These are phyloP conservation scores for Myxozyma vanderwaltii DNA, from an alignment of 805 yeast species.

Conservation along the genomic window DNA sequence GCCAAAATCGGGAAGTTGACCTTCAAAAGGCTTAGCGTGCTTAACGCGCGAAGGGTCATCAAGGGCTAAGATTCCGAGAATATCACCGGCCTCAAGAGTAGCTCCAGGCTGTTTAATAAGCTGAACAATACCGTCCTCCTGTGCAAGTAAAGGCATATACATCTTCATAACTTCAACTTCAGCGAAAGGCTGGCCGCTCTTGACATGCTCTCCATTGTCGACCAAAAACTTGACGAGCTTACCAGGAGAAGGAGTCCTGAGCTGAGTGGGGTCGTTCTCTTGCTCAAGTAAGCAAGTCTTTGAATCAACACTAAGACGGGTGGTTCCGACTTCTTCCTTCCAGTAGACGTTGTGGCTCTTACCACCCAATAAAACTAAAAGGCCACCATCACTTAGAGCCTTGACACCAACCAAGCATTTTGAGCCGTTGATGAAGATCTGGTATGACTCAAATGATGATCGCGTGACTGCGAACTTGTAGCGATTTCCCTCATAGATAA, in stretches of 20 bases:
- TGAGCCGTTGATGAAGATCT: slow-evolving; percentile 90
- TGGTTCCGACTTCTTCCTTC: slow-evolving; percentile 96
- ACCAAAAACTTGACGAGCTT: slow-evolving; percentile 90
- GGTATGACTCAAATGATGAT: slow-evolving; percentile 80
- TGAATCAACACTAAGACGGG: slow-evolving; percentile 91
- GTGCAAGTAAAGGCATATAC: slow-evolving; percentile 97
- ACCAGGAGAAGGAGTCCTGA: slow-evolving; percentile 99
- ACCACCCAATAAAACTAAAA: slow-evolving; percentile 84
- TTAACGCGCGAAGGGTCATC: slow-evolving; percentile 98
- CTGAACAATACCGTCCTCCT: slow-evolving; percentile 91
- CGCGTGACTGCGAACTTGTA: slow-evolving; percentile 96
- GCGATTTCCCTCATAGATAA: slow-evolving; percentile 90
- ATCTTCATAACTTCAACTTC: slow-evolving; percentile 99
- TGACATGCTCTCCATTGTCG: slow-evolving; percentile 92
- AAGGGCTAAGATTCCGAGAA: slow-evolving; percentile 86
- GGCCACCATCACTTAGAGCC: slow-evolving; percentile 91
- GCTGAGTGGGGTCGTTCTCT: slow-evolving; percentile 97
- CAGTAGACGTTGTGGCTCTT: slow-evolving; percentile 93
- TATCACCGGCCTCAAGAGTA: slow-evolving; percentile 95
- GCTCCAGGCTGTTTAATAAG: slow-evolving; percentile 97
- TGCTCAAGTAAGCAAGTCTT: slow-evolving; percentile 92
- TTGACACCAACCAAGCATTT: slow-evolving; percentile 84
- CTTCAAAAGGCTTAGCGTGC: slow-evolving; percentile 94
- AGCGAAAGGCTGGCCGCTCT: slow-evolving; percentile 91
- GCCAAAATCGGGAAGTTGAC: slow-evolving; percentile 88